phyloP scores from a whole-genome alignment of 768 basidiomycete species.

The Pleurotus tuoliensis region DNA sequence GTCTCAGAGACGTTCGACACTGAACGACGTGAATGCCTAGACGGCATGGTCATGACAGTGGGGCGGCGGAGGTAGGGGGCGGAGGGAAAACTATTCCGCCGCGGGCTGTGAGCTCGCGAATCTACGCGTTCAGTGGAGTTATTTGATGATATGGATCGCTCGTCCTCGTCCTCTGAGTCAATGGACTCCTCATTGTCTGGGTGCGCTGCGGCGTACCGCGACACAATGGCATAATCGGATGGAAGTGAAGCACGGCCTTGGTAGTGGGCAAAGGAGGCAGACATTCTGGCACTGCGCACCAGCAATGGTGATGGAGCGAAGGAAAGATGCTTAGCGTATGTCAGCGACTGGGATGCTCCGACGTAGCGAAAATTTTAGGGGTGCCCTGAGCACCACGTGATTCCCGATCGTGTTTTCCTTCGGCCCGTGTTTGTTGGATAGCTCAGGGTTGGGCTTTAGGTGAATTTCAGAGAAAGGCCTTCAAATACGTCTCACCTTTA shows the following conservation, averaged over 20 bases:
- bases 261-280: slow-evolving; percentile 52
- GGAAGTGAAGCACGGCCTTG: slow-evolving; percentile 57
- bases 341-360: background rate
- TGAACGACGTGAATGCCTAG: background rate
- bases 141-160: slow-evolving; percentile 8
- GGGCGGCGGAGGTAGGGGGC: slow-evolving; percentile 31
- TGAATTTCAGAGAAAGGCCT: no score
- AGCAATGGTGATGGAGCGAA: background rate
- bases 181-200: slow-evolving; percentile 9
- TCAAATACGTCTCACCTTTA: no score
- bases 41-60: slow-evolving; percentile 30
- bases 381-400: background rate
- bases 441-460: no score
- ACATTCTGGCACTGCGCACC: slow-evolving; percentile 21
- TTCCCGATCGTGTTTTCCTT: background rate
- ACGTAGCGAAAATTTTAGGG: background rate
- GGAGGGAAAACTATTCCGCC: slow-evolving; percentile 20
- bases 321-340: background rate
- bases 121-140: slow-evolving; percentile 13
- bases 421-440: background rate
- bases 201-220: slow-evolving; percentile 39
- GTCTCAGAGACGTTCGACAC: slow-evolving; percentile 34
- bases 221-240: slow-evolving; percentile 63
- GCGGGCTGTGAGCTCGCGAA: slow-evolving; percentile 5
- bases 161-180: slow-evolving; percentile 15